phyloP scores from a whole-genome alignment of 257 asterid genomes.

The Solanum clarkiae region DNA sequence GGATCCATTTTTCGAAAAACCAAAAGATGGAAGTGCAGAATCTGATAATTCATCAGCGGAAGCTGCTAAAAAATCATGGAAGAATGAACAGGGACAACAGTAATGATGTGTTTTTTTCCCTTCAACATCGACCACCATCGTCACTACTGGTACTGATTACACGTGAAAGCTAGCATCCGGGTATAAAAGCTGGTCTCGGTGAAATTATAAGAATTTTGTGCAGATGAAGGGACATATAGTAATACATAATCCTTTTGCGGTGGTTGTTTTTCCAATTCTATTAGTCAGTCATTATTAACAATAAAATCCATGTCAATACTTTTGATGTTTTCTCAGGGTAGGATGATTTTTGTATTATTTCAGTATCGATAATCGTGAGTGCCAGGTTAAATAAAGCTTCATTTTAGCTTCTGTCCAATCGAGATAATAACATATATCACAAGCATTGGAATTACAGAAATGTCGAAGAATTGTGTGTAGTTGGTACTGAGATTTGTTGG shows the following conservation, averaged over 20 bases:
- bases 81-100: constrained; percentile 38
- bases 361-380: background rate
- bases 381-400: background rate
- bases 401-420: background rate
- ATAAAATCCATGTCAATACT: background rate
- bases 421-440: background rate
- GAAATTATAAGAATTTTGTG: background rate
- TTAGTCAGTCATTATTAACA: background rate
- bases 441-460: background rate
- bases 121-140: background rate
- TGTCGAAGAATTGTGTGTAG: background rate
- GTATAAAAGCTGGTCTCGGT: background rate
- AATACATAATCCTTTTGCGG: background rate
- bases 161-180: background rate
- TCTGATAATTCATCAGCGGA: constrained; percentile 29
- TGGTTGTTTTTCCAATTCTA: background rate
- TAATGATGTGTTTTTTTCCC: background rate
- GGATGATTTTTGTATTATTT: background rate
- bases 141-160: background rate
- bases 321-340: background rate
- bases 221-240: background rate
- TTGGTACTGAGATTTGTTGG: background rate
- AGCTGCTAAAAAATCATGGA: constrained; percentile 51
- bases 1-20: constrained; percentile 69
- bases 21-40: constrained; percentile 21